phyloP scores from a whole-genome alignment of 1,284 basidiomycete genomes.

The Spongiforma sp. region DNA sequence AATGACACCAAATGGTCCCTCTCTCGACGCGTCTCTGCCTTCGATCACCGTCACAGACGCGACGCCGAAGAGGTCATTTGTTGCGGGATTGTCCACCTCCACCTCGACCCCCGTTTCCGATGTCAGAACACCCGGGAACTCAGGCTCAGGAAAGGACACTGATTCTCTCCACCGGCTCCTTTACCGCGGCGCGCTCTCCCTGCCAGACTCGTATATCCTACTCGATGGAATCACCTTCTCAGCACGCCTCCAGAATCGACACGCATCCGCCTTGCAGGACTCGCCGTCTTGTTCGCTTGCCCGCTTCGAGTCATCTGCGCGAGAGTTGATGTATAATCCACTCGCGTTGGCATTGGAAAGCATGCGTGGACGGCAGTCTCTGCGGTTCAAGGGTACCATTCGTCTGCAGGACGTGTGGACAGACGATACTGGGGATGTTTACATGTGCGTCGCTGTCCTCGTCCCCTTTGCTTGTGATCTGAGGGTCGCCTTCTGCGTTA shows the following conservation, averaged over 20 bases:
- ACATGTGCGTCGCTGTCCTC: constrained; percentile 54
- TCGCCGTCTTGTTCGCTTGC: constrained; percentile 35
- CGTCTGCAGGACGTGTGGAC: constrained; percentile 59
- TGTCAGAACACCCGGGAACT: constrained; percentile 1
- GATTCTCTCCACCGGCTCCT: constrained; percentile 53
- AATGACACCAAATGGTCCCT: constrained; percentile 4
- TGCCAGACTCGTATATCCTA: constrained; percentile 71
- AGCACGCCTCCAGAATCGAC: constrained; percentile 34
- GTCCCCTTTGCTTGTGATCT: not conserved
- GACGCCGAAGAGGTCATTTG: constrained; percentile 23
- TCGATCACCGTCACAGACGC: constrained; percentile 22
- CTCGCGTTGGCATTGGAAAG: constrained; percentile 76
- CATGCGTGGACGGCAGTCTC: constrained; percentile 75
- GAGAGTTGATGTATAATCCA: constrained; percentile 63
- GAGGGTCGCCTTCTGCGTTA: constrained; percentile 31
- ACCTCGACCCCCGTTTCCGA: constrained; percentile 3
- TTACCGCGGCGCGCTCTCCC: constrained; percentile 75
- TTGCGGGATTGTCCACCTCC: constrained; percentile 1
- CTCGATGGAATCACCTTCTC: constrained; percentile 78
- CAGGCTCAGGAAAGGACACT: constrained; percentile 2
- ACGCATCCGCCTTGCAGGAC: constrained; percentile 40
- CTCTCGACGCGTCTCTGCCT: not conserved
- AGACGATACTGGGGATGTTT: constrained; percentile 64
- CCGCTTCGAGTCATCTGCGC: constrained; percentile 35
- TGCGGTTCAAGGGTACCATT: constrained; percentile 62